These are phyloP conservation scores for Achaetomium macrosporum DNA, from an alignment of 2,329 filamentous ascomycete genomes.

Conservation along the genomic window DNA sequence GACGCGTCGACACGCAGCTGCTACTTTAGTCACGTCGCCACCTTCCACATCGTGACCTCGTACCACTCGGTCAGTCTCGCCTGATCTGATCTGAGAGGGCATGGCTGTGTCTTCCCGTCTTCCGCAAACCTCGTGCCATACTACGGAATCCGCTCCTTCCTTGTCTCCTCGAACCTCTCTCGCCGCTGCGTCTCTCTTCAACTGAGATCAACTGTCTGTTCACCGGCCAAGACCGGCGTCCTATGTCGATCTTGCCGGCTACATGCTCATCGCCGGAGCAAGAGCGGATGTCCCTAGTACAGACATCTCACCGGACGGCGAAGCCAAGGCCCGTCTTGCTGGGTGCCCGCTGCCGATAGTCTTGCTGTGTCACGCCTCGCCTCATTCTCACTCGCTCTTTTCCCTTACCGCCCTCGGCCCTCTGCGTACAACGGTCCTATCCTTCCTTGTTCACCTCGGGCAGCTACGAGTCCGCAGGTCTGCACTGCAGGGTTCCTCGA, in stretches of 20 bases:
- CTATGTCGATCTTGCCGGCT: neutral
- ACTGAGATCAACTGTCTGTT: too few relatives aligned
- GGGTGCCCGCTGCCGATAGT: constrained; percentile 7
- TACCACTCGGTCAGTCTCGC: too few relatives aligned
- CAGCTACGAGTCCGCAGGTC: neutral
- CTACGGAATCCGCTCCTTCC: too few relatives aligned
- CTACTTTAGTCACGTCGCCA: too few relatives aligned
- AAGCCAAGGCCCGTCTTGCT: neutral
- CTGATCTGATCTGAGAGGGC: too few relatives aligned
- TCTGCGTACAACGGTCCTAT: neutral
- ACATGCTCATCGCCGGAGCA: neutral
- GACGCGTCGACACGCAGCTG: too few relatives aligned
- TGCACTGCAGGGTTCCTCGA: constrained; percentile 5
- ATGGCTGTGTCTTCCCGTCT: too few relatives aligned
- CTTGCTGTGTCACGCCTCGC: constrained; percentile 2
- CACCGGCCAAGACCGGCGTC: neutral
- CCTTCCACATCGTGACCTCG: too few relatives aligned
- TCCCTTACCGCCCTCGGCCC: constrained; percentile 5
- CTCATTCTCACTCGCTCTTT: constrained; percentile 5
- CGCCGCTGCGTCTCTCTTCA: too few relatives aligned
- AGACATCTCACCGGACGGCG: neutral
- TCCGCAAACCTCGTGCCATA: too few relatives aligned
- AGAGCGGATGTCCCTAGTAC: neutral
- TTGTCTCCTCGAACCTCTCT: too few relatives aligned
- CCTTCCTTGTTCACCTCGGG: neutral